Evolutionary conservation across 208 protist species (phyloP).

Genomic region (Trypanosoma grayi): DNA sequence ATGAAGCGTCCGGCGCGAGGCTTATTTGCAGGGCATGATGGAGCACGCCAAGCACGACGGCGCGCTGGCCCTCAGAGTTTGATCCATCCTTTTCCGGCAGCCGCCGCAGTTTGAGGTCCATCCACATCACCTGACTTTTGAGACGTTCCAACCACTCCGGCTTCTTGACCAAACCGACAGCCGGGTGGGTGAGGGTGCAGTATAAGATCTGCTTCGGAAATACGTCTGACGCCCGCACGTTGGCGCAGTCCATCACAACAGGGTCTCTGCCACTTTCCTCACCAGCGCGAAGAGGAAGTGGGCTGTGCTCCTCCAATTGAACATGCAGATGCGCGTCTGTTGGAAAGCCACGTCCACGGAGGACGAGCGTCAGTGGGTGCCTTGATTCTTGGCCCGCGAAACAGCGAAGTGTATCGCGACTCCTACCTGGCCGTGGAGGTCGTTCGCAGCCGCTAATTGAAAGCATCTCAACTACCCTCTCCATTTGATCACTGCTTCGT

Average conservation of each 20-base stretch:
- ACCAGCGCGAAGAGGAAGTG: slow-evolving; percentile 1
- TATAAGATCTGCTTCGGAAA: slow-evolving; percentile 66
- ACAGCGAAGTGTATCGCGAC: slow-evolving; percentile 43
- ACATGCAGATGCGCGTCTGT: slow-evolving; percentile 9
- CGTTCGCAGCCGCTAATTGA: slow-evolving; percentile 55
- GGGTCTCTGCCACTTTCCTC: background rate
- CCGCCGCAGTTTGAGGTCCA: slow-evolving; percentile 29
- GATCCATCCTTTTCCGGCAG: background rate
- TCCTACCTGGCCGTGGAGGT: background rate
- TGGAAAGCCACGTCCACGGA: slow-evolving; percentile 61
- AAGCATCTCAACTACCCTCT: slow-evolving; percentile 36
- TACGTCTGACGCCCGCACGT: slow-evolving; percentile 32
- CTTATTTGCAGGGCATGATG: slow-evolving; percentile 52
- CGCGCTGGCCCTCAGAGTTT: slow-evolving; percentile 1
- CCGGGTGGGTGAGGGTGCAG: slow-evolving; percentile 49
- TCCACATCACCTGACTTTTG: slow-evolving; percentile 19
- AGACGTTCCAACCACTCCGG: slow-evolving; percentile 22
- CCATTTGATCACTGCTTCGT: too few species aligned
- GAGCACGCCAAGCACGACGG: slow-evolving; percentile 27
- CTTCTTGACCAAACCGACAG: background rate
- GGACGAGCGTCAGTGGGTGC: slow-evolving; percentile 26
- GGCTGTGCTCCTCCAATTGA: slow-evolving; percentile 13
- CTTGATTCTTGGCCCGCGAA: slow-evolving; percentile 29
- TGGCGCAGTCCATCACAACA: slow-evolving; percentile 30
- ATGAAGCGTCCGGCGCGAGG: slow-evolving; percentile 14